Evolutionary conservation across 2,329 filamentous ascomycete species (phyloP).

Genomic region (Colletotrichum sidae): DNA sequence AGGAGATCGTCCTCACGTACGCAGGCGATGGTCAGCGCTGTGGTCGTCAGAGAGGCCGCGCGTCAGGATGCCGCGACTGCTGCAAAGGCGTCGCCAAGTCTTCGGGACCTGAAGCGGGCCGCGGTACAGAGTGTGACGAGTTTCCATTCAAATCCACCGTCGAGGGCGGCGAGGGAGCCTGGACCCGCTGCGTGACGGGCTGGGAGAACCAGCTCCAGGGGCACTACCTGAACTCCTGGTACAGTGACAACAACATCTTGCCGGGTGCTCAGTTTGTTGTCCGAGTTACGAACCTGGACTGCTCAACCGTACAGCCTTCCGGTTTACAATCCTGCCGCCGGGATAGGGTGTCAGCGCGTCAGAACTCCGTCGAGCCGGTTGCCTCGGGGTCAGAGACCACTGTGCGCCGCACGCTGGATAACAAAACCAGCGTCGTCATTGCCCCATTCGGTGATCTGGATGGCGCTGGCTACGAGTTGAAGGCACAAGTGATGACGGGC

Average conservation of each 20-base stretch:
- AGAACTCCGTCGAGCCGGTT: neutral
- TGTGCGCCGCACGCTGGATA: slow-evolving; percentile 7
- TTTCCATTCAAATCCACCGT: slow-evolving; percentile 10
- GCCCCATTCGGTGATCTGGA: neutral
- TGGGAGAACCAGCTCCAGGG: slow-evolving; percentile 13
- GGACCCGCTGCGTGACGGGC: slow-evolving; percentile 5
- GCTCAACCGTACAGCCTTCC: neutral
- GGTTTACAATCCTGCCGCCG: slow-evolving; percentile 1
- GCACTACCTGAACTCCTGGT: slow-evolving; percentile 12
- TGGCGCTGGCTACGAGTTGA: neutral
- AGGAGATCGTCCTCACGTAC: slow-evolving; percentile 9
- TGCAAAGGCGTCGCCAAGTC: neutral
- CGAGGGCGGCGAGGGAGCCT: slow-evolving; percentile 1
- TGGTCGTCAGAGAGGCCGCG: neutral
- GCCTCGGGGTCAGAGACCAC: slow-evolving; percentile 1
- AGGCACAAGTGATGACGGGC: neutral
- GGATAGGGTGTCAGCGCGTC: neutral
- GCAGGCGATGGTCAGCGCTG: slow-evolving; percentile 1
- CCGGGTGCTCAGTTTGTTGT: slow-evolving; percentile 6
- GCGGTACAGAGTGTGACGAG: slow-evolving; percentile 4
- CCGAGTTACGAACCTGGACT: slow-evolving; percentile 8
- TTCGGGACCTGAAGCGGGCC: slow-evolving; percentile 1
- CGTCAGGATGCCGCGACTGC: neutral
- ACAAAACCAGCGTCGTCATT: slow-evolving; percentile 3
- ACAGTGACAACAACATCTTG: neutral